Base-by-base conservation (phyloP, 1,284 basidiomycete genomes). In the Moesziomyces sp. region DNA sequence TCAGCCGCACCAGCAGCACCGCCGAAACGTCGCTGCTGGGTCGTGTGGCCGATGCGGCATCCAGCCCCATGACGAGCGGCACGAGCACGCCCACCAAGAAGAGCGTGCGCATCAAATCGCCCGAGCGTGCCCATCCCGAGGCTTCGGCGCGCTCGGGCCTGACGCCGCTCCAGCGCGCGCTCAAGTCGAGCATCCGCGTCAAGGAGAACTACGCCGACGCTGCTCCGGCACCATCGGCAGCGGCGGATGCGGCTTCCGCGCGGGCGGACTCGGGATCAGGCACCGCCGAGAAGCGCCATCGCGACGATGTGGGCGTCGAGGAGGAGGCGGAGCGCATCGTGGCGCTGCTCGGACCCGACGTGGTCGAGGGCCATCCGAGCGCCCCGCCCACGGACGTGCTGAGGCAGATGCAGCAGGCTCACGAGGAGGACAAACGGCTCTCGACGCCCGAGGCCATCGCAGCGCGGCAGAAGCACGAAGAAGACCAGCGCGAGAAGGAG, bases 301-400 rank as follows among this genome's bases (percentile, higher is more conserved):
- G 58, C 9, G 79, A 81, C 55, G 78, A 78, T 38, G 65, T 74
- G 0, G 78, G 80, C 16, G 77, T 80, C 3, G 77, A 80, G 35
- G 76, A 82, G 45, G 81, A 83, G 46, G 81, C 81, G 0, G 74
- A 74, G n/a, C 59, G 71, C 4, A 81, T 83, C 23, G 69, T 83
- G 19, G 59, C 78, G 23, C 53, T 83, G 26, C 65, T 83, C 23
- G 81, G 81, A 1, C 72, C 78, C 0, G 70, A 75, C 42, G 66
- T 81, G 18, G 79, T 83, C 38, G 62, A 70, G 30, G 81, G 80
- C 3, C 79, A 81, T 47, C 79, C 79, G 10, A 69, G 56, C 46
- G 80, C 77, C 0, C 73, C 73, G 9, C 51, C 63, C 13, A 4
- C 59, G 3, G 61, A 78, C 21, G 55, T 71, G 43, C 47, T 71